A percentile compares a stretch with the other conserved stretches of the same genome.
phyloP scores from a whole-genome alignment of 345 rosid genomes.

The Ailanthus altissimus region DNA sequence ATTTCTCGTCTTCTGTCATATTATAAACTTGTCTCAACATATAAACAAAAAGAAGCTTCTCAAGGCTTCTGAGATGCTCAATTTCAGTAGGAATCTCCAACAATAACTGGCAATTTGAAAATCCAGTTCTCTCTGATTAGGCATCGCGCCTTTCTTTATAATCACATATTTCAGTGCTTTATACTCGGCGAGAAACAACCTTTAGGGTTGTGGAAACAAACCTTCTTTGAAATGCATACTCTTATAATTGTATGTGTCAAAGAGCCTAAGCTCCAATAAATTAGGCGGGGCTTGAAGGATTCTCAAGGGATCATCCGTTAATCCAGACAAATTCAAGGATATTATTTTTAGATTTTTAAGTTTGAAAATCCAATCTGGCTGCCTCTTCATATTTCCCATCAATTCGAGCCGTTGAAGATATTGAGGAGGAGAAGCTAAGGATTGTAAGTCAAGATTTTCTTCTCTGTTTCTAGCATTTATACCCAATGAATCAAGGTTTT shows the following conservation, averaged over 20 bases:
- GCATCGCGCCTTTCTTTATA: neutral
- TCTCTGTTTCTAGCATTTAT: neutral
- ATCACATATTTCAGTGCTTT: neutral
- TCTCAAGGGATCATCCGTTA: neutral
- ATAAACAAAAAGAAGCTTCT: neutral
- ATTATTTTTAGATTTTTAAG: neutral
- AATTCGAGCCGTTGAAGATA: neutral
- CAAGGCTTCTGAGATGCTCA: neutral
- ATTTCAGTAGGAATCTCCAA: constrained; percentile 10
- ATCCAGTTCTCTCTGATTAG: neutral
- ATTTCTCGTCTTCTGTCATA: neutral
- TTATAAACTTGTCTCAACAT: neutral
- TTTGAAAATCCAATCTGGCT: constrained; percentile 13
- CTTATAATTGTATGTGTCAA: neutral
- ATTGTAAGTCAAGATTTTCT: constrained; percentile 14
- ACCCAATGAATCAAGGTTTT: constrained; percentile 4
- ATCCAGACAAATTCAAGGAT: neutral
- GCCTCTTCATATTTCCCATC: neutral
- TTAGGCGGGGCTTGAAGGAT: constrained; percentile 11
- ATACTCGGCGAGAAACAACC: neutral
- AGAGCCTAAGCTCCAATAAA: constrained; percentile 8
- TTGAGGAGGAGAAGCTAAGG: neutral
- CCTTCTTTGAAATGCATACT: neutral
- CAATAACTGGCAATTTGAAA: constrained; percentile 4
- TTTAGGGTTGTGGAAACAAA: neutral